phyloP scores from a whole-genome alignment of 1,139 yeast genomes.

The Geotrichum cucujoidarum region DNA sequence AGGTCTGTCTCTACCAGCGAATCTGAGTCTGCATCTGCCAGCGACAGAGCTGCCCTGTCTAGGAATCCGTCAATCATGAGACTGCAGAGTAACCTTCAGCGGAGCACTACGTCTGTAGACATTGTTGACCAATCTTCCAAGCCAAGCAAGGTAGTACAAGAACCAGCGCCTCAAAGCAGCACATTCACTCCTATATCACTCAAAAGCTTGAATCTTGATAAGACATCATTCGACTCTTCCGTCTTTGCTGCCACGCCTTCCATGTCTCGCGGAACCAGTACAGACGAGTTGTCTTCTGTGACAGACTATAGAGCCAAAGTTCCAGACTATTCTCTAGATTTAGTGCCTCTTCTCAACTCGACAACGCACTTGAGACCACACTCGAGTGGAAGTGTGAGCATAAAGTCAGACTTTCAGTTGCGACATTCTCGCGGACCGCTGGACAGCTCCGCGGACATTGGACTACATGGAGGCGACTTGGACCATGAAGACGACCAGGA shows the following conservation, averaged over 20 bases:
- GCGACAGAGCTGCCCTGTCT: background rate
- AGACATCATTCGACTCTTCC: background rate
- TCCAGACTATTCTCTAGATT: background rate
- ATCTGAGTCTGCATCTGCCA: background rate
- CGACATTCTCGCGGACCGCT: background rate
- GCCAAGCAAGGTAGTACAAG: too few relatives aligned
- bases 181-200: background rate
- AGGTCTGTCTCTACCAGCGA: background rate
- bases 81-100: background rate
- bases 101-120: slow-evolving; percentile 1
- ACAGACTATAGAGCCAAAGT: background rate
- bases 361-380: too few relatives aligned
- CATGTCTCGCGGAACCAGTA: background rate
- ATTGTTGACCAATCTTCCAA: slow-evolving; percentile 1
- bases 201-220: background rate
- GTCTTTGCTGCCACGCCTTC: background rate
- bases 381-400: background rate
- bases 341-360: background rate
- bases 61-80: background rate
- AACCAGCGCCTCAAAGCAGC: background rate
- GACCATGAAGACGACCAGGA: slow-evolving; percentile 1
- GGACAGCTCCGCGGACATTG: slow-evolving; percentile 1
- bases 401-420: background rate
- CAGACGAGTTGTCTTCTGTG: background rate
- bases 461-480: background rate